phyloP scores from a whole-genome alignment of 176 grass and related monocot genomes.

The Aegilops tauschii region DNA sequence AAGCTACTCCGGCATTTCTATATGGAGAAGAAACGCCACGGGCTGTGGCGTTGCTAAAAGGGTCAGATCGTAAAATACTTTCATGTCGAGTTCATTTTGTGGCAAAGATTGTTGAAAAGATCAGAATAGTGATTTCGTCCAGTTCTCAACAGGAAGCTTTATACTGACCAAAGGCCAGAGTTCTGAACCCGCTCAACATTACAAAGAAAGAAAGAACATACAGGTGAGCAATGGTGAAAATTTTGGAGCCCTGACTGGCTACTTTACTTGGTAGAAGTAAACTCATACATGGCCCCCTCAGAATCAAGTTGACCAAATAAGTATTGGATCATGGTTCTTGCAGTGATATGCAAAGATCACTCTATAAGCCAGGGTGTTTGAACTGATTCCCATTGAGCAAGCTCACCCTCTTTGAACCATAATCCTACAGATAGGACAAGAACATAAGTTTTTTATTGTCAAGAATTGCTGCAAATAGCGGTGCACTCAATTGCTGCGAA shows the following conservation, averaged over 20 bases:
- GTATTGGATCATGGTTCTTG: background rate
- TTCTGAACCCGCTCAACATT: background rate
- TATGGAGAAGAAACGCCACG: too few species aligned
- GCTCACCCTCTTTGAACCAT: constrained; percentile 83
- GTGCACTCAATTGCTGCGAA: background rate
- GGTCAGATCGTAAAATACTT: too few species aligned
- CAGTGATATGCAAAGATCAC: constrained; percentile 21
- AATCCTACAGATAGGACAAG: constrained; percentile 44
- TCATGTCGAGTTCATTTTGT: too few species aligned
- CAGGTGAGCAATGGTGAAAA: background rate
- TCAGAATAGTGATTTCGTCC: too few species aligned
- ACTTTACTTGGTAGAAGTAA: background rate
- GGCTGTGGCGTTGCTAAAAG: too few species aligned
- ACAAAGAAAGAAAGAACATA: background rate
- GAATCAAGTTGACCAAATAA: constrained; percentile 11
- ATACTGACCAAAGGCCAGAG: background rate
- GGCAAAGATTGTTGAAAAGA: too few species aligned
- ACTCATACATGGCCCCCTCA: background rate
- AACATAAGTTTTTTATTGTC: background rate
- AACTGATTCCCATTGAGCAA: constrained; percentile 73
- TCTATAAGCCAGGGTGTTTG: constrained; percentile 80
- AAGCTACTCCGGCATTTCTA: too few species aligned
- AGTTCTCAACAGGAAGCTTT: background rate
- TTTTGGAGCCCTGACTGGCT: background rate
- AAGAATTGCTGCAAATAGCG: background rate